Evolutionary conservation across 345 rosid genomes (phyloP), one percentile per base, ranked within the genome.

Genomic region (Boechera stricta): DNA sequence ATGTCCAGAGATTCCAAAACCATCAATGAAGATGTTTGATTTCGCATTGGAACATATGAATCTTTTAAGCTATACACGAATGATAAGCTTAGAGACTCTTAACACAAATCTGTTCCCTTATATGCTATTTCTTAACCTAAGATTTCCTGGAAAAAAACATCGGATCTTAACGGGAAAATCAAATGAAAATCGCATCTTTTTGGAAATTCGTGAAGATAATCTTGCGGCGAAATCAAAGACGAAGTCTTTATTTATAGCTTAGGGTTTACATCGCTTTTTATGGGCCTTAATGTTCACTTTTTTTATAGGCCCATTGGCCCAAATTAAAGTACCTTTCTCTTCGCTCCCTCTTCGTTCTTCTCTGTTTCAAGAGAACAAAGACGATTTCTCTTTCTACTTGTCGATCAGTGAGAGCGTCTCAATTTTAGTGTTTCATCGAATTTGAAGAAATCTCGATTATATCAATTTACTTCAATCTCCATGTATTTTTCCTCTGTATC

Each of bases 1-100:
- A 77, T 70, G 80, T 77, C 80, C 80, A 70, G 80, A 77, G 80
- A 77, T 28, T 47, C 53, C 24, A 70, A 76, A 59, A 59, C 45
- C 54, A 73, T 52, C 64, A 53, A 42, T 41, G 8, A 74, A 54
- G 64, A 71, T 28, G 71, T 7, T 70, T 70, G 76, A 70, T 77
- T 55, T 77, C 6, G 76, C 80, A 77, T 77, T 0, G 42, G 71
- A 64, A 77, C 65, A 4, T 5, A 55, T 15, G 64, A 32, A 12
- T 70, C 75, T 63, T 2, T 0, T 7, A 77, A 71, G 76, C 76
- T 77, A 62, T 24, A 71, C 5, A 16, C 5, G 41, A 69, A 45
- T 69, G 71, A 69, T 10, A 45, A 63, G 72, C 80, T 71, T 9
- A 70, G 29, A 70, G 77, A 77, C 49, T 71, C 72, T 10, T 29